Conservation (phyloP, 805 yeast species). For the Trichomonascus vanleenenianus region DNA sequence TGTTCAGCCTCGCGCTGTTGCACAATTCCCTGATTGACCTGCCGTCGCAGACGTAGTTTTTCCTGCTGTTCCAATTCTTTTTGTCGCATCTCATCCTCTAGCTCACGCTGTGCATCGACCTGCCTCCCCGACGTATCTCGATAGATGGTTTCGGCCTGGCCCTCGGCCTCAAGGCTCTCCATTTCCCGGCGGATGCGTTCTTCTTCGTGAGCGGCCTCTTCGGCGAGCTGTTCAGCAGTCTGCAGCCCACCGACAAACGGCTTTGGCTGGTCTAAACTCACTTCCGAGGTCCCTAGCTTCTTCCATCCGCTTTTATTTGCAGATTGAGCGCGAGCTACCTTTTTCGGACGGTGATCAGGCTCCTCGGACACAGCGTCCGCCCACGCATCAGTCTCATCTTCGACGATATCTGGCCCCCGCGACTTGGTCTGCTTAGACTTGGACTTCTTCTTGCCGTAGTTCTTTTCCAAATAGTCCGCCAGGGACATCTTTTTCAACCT, state of each 20-base stretch:
- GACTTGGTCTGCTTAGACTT: conserved; percentile 11
- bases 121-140: conserved; percentile 57
- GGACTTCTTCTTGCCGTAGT: conserved; percentile 26
- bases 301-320: conserved; percentile 16
- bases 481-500: conserved; percentile 32
- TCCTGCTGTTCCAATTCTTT: conserved; percentile 22
- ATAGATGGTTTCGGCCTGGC: conserved; percentile 48
- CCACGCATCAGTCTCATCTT: conserved; percentile 10
- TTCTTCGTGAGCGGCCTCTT: conserved; percentile 31
- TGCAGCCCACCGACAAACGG: conserved; percentile 36
- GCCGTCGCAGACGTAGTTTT: conserved; percentile 13
- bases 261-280: conserved; percentile 6
- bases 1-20: conserved; percentile 21
- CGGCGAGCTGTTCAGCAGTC: conserved; percentile 37
- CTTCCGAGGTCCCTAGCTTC: conserved; percentile 12
- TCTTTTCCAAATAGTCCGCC: conserved; percentile 39
- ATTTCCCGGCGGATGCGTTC: conserved; percentile 9
- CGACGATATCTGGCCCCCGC: conserved; percentile 7
- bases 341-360: conserved; percentile 25
- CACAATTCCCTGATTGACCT: conserved; percentile 16
- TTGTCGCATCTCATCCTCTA: conserved; percentile 19
- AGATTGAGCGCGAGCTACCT: conserved; percentile 15
- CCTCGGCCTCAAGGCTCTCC: conserved; percentile 50
- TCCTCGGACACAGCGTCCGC: conserved; percentile 3
- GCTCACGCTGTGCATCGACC: conserved; percentile 34